phyloP scores from a whole-genome alignment of 495 filamentous ascomycete genomes.

The Elaphomyces granulatus region DNA sequence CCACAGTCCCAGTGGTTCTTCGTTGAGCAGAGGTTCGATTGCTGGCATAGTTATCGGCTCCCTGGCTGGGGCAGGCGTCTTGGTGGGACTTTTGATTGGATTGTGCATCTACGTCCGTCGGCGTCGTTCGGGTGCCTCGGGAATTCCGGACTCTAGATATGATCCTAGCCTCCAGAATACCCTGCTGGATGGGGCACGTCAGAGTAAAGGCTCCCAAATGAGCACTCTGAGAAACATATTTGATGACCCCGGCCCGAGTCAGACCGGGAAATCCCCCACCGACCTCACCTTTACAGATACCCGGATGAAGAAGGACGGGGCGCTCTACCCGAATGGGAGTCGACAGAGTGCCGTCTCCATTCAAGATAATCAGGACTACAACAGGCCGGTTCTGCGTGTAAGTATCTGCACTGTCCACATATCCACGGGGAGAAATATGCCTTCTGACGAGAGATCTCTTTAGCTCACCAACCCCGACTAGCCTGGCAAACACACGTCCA shows the following conservation, averaged over 20 bases:
- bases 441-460: constrained; percentile 4
- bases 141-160: constrained; percentile 13
- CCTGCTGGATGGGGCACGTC: constrained; percentile 22
- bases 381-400: constrained; percentile 40
- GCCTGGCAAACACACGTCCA: constrained; percentile 2
- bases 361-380: constrained; percentile 43
- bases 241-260: constrained; percentile 10
- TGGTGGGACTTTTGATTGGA: constrained; percentile 26
- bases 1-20: constrained; percentile 10
- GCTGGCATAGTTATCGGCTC: constrained; percentile 38
- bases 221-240: constrained; percentile 29
- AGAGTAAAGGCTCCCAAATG: constrained; percentile 35
- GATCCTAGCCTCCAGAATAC: constrained; percentile 21
- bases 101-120: constrained; percentile 31
- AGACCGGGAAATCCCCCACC: constrained; percentile 8
- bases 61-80: constrained; percentile 28
- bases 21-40: constrained; percentile 25
- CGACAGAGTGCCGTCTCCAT: constrained; percentile 38
- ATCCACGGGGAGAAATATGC: constrained; percentile 5
- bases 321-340: constrained; percentile 32
- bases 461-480: constrained; percentile 43
- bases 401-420: constrained; percentile 10
- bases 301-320: constrained; percentile 29
- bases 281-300: constrained; percentile 30
- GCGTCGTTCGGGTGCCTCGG: constrained; percentile 17